Conservation (phyloP, 2,329 filamentous ascomycete species). For the Pseudogymnoascus sp. region DNA sequence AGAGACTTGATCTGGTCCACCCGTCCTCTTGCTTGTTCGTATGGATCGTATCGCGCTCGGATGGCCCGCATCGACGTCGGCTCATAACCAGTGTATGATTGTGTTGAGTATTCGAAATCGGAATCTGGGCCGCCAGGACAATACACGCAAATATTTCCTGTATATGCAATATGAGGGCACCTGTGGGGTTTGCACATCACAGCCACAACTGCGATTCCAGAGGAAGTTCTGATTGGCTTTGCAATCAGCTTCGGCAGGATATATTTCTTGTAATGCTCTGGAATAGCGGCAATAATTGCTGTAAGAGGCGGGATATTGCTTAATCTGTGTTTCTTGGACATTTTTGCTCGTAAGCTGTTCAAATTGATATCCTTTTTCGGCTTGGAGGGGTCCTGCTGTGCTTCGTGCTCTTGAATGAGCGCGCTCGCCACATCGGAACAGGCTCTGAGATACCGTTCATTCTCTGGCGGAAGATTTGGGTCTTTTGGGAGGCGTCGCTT, state of each 20-base stretch:
- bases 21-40: slow-evolving; percentile 90
- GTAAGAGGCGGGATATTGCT: slow-evolving; percentile 85
- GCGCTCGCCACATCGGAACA: slow-evolving; percentile 93
- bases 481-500: slow-evolving; percentile 57
- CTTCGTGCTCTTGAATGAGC: slow-evolving; percentile 90
- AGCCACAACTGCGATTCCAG: slow-evolving; percentile 93
- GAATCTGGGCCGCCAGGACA: slow-evolving; percentile 96
- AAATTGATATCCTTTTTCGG: slow-evolving; percentile 85
- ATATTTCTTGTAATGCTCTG: slow-evolving; percentile 99
- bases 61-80: slow-evolving; percentile 98
- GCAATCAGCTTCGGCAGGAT: slow-evolving; percentile 93
- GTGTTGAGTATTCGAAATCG: slow-evolving; percentile 98
- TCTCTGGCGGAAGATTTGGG: slow-evolving; percentile 75
- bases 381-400: slow-evolving; percentile 64
- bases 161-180: slow-evolving; percentile 96
- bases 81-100: slow-evolving; percentile 98
- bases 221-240: slow-evolving; percentile 93
- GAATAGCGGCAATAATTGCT: slow-evolving; percentile 94
- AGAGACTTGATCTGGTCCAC: slow-evolving; percentile 95
- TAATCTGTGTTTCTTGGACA: slow-evolving; percentile 88
- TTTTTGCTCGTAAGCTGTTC: slow-evolving; percentile 77
- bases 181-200: slow-evolving; percentile 99
- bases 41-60: slow-evolving; percentile 92
- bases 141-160: slow-evolving; percentile 98
- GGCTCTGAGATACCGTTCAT: slow-evolving; percentile 86